These are phyloP conservation scores for Ceratocystis alfenasii DNA, from an alignment of 2,329 filamentous ascomycete species.

Conservation along the genomic window DNA sequence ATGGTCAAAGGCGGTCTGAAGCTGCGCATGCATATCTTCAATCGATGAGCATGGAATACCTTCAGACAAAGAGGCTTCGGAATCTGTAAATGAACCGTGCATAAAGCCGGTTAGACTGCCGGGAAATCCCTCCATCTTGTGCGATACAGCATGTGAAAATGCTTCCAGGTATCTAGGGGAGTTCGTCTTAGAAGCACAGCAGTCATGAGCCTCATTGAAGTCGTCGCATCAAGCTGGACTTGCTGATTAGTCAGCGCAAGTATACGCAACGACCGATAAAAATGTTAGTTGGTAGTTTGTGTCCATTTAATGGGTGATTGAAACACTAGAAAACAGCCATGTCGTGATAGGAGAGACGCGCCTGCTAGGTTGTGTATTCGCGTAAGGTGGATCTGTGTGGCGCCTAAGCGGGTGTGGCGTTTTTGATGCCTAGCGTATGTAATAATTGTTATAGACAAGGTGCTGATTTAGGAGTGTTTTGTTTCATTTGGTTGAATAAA, in stretches of 20 bases:
- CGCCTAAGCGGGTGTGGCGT: conserved; percentile 4
- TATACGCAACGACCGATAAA: background rate
- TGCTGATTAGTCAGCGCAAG: background rate
- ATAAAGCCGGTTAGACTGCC: background rate
- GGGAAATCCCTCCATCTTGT: conserved; percentile 12
- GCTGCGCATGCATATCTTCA: conserved; percentile 38
- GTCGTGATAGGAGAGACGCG: background rate
- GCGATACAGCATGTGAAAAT: background rate
- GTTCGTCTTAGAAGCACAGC: background rate
- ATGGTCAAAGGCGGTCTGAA: conserved; percentile 33
- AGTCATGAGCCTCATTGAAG: background rate
- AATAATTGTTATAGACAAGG: background rate
- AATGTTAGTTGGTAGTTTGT: background rate
- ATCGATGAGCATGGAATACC: conserved; percentile 27
- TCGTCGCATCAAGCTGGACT: background rate
- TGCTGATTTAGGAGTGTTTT: too few species aligned
- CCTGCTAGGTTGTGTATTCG: background rate
- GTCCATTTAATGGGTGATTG: background rate
- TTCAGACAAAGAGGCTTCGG: background rate
- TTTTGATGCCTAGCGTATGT: background rate
- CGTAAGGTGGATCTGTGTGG: background rate
- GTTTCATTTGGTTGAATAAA: background rate
- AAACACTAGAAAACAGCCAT: background rate
- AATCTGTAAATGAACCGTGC: background rate
- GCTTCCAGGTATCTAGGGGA: background rate